Percentiles rank a stretch among this genome's conserved stretches.
phyloP scores from a whole-genome alignment of 352 stramenopile genomes.

The Globisporangium solare region DNA sequence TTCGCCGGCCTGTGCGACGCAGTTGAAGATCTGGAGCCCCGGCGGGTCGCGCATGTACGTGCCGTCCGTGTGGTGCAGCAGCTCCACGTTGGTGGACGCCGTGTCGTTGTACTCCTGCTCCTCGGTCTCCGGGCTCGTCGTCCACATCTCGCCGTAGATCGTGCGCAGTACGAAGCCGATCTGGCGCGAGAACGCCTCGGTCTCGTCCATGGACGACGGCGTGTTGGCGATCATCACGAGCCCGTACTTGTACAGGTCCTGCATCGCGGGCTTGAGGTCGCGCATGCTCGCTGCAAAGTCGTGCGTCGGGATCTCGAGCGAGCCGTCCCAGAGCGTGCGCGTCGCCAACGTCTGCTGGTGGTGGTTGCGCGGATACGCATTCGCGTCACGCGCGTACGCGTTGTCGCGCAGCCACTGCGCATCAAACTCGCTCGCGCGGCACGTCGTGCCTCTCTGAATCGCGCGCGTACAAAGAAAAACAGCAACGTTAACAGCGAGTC shows the following conservation, averaged over 20 bases:
- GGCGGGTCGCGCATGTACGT: slow-evolving; percentile 85
- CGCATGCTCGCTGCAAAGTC: slow-evolving; percentile 35
- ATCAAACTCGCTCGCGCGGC: slow-evolving; percentile 59
- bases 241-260: slow-evolving; percentile 65
- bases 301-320: slow-evolving; percentile 43
- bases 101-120: slow-evolving; percentile 85
- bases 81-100: slow-evolving; percentile 79
- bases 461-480: not conserved
- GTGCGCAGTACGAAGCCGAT: slow-evolving; percentile 84
- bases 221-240: slow-evolving; percentile 62
- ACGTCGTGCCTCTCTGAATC: slow-evolving; percentile 45
- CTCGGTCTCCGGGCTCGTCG: slow-evolving; percentile 67
- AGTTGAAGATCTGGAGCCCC: slow-evolving; percentile 90
- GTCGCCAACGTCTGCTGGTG: slow-evolving; percentile 48
- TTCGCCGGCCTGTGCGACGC: slow-evolving; percentile 62
- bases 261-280: slow-evolving; percentile 66
- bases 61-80: slow-evolving; percentile 84
- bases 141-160: slow-evolving; percentile 90
- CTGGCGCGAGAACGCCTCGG: slow-evolving; percentile 70
- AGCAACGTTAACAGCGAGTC: not conserved
- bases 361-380: slow-evolving; percentile 47
- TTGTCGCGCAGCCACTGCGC: slow-evolving; percentile 72
- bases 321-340: slow-evolving; percentile 48
- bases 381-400: slow-evolving; percentile 47
- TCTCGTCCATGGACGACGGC: slow-evolving; percentile 71